Evolutionary conservation across 352 stramenopile species (phyloP), one percentile per base, ranked within the genome.

Genomic region (Phytophthora idaei): DNA sequence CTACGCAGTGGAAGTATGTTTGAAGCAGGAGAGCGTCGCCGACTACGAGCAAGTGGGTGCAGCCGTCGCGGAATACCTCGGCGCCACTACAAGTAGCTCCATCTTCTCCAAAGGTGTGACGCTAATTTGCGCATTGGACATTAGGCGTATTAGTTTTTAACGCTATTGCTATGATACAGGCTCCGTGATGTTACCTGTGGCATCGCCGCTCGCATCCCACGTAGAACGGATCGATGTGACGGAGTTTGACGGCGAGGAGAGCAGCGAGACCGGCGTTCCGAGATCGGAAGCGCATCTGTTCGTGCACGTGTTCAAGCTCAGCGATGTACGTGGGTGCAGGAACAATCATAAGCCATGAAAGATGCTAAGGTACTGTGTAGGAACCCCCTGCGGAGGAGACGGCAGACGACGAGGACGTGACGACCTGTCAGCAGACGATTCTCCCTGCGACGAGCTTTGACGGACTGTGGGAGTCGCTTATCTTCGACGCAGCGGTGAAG

Each of bases 401-500:
- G 0, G 72, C 81, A 15, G 85, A 93, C 5, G 85, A 93, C 27
- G 86, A 96, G 41, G 90, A 81, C 52, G 79, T 91, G 14, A 76
- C 87, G 53, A 94, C 85, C 10, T 96, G 85, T 50, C 82, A 96
- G 57, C 90, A 90, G 54, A 77, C 89, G 3, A 36, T 77, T 52
- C 71, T 97, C 5, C 91, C 91, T 27, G 80, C 92, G 36, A 36
- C 51, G 7, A 80, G 61, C 47, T 76, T 97, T 8, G 73, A 94
- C 45, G 81, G 82, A 2, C 71, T 96, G 11, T 97, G 85, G 85
- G 74, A 96, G 56, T 91, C 77, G 54, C 85, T 98, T 17, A 86
- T 98, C 42, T 97, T 92, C 52, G 85, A 97, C 57, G 67, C 69
- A 1, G 47, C 55, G 12, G 74, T 98, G 41, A 98, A 98, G 74